A percentile compares a stretch with the other conserved stretches of the same genome.
These are phyloP conservation scores for Rutstroemia sp. DNA, from an alignment of 2,329 filamentous ascomycete genomes.

Conservation along the genomic window DNA sequence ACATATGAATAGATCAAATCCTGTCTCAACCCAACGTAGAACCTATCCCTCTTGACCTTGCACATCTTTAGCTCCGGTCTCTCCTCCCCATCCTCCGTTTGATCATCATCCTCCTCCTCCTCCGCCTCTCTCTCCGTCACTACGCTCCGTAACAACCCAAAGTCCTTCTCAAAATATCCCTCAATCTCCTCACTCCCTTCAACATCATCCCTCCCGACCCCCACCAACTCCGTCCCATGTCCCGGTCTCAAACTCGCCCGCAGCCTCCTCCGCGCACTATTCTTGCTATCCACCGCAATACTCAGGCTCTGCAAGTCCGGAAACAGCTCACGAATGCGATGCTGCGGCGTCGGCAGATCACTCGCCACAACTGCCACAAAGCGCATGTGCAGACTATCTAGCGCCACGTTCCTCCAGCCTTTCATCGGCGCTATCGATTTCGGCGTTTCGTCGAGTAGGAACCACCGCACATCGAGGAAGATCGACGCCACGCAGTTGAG, in stretches of 20 bases:
- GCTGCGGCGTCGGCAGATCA: constrained; percentile 17
- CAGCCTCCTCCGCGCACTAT: constrained; percentile 23
- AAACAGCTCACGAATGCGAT: constrained; percentile 24
- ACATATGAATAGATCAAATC: constrained; percentile 12
- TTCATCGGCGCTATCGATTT: constrained; percentile 22
- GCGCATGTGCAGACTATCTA: constrained; percentile 26
- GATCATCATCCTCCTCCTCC: neutral
- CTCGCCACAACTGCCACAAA: constrained; percentile 24
- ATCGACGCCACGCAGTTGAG: constrained; percentile 23
- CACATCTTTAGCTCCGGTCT: constrained; percentile 21
- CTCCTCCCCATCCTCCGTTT: neutral
- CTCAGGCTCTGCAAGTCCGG: constrained; percentile 22
- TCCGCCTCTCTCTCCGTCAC: constrained; percentile 3
- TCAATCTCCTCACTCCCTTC: constrained; percentile 9
- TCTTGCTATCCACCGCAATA: constrained; percentile 26
- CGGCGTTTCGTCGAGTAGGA: constrained; percentile 23
- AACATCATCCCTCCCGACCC: constrained; percentile 9
- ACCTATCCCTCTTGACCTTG: constrained; percentile 26
- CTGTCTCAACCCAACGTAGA: constrained; percentile 8
- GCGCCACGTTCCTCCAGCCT: constrained; percentile 26
- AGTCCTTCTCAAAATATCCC: constrained; percentile 22
- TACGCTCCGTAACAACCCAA: constrained; percentile 1
- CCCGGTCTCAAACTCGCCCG: constrained; percentile 27
- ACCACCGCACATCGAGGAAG: constrained; percentile 28
- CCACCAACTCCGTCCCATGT: constrained; percentile 22